Evolutionary conservation across 2,329 filamentous ascomycete species (phyloP).

Genomic region (Microdochium trichocladiopsis): DNA sequence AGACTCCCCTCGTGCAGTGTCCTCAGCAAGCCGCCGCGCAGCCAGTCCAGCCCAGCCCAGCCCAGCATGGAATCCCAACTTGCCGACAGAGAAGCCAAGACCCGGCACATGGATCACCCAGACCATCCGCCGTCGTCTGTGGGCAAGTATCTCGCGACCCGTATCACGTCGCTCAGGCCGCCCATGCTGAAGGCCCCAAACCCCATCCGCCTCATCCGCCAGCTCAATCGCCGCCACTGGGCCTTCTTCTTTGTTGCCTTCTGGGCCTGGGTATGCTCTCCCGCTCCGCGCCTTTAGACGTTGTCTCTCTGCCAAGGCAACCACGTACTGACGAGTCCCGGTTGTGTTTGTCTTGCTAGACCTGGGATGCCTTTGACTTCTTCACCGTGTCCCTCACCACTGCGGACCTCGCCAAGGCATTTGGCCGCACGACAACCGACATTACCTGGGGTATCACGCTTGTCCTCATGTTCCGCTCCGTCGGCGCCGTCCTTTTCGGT

Average conservation of each 20-base stretch:
- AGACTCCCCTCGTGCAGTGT: too few relatives aligned
- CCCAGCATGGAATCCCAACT: not conserved
- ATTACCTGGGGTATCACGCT: constrained; percentile 60
- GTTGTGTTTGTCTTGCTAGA: constrained; percentile 26
- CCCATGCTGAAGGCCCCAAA: constrained; percentile 48
- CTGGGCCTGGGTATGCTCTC: constrained; percentile 44
- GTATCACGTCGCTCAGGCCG: constrained; percentile 49
- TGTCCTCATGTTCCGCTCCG: constrained; percentile 53
- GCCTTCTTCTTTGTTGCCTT: constrained; percentile 49
- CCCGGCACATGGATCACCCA: constrained; percentile 24
- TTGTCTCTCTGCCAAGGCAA: too few relatives aligned
- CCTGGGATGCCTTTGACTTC: constrained; percentile 61
- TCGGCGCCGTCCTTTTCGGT: constrained; percentile 47
- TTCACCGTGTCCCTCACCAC: constrained; percentile 57
- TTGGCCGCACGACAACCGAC: constrained; percentile 45
- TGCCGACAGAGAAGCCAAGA: constrained; percentile 2
- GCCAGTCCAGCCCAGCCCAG: too few relatives aligned
- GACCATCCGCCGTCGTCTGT: constrained; percentile 39
- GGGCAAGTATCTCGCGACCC: constrained; percentile 39
- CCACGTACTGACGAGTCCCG: too few relatives aligned
- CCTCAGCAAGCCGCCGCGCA: too few relatives aligned
- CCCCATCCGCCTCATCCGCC: constrained; percentile 39
- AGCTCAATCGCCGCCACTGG: constrained; percentile 44
- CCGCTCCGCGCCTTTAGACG: not conserved
- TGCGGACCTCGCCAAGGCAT: constrained; percentile 42